Conservation (phyloP, 2,329 filamentous ascomycete species). For the Sphaerulina musiva region DNA sequence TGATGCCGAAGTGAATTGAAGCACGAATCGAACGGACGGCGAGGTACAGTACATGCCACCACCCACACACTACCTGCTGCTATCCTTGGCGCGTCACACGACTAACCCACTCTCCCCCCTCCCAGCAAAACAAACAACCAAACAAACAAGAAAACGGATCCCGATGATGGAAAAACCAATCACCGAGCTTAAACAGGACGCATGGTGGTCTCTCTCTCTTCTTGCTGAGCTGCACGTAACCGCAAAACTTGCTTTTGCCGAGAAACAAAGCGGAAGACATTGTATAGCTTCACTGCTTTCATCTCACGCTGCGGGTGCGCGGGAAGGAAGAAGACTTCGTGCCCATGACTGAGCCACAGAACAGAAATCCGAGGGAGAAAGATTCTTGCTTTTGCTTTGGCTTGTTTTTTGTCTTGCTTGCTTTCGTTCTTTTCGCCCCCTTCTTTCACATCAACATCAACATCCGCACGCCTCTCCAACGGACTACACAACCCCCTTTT, state of each 20-base stretch:
- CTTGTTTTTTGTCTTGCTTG: not conserved
- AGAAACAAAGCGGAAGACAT: not conserved
- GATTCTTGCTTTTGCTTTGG: constrained; percentile 2
- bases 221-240: constrained; percentile 20
- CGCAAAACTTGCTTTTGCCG: constrained; percentile 10
- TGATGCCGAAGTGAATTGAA: too few species aligned
- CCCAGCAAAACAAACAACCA: not conserved
- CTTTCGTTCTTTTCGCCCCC: constrained; percentile 1
- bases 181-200: constrained; percentile 24
- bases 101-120: too few species aligned
- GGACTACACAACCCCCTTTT: too few species aligned
- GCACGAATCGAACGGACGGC: too few species aligned
- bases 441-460: not conserved
- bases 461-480: too few species aligned
- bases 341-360: constrained; percentile 27
- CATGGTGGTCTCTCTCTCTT: not conserved
- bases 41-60: too few species aligned
- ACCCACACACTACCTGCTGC: too few species aligned
- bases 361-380: constrained; percentile 28
- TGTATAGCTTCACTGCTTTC: not conserved
- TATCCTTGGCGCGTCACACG: too few species aligned
- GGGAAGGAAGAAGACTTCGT: not conserved
- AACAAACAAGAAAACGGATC: not conserved
- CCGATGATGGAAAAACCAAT: constrained; percentile 20
- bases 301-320: constrained; percentile 6